Conservation (phyloP, 306 rosid species). For the Dalbergia cultrata region DNA sequence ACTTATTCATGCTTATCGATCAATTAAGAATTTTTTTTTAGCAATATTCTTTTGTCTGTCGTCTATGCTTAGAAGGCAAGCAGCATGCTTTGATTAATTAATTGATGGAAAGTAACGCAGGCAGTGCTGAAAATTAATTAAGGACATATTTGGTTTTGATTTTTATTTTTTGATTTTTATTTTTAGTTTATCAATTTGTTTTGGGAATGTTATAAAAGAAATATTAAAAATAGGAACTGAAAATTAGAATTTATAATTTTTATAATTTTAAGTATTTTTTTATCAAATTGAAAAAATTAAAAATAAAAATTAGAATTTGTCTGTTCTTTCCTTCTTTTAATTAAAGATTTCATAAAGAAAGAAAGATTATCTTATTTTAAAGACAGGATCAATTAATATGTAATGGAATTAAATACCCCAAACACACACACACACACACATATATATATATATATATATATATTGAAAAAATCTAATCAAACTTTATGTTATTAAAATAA, state of each 20-base stretch:
- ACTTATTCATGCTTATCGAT: conserved; percentile 32
- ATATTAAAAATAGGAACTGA: no score
- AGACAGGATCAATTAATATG: neutral
- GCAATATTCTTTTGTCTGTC: conserved; percentile 29
- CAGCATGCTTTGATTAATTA: conserved; percentile 45
- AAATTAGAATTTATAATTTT: no score
- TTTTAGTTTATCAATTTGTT: no score
- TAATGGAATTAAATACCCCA: neutral
- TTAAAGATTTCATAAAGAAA: neutral
- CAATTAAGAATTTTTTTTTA: conserved; percentile 8
- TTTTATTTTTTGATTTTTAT: no score
- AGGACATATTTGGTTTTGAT: no score
- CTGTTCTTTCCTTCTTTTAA: neutral
- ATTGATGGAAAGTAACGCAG: conserved; percentile 40
- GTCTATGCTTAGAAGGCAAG: conserved; percentile 68
- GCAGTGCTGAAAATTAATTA: conserved; percentile 28
- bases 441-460: no score
- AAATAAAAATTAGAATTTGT: no score
- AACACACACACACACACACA: no score
- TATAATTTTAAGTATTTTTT: no score
- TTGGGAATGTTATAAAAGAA: no score
- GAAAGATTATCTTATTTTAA: neutral
- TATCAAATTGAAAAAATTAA: no score
- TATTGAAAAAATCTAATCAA: neutral
- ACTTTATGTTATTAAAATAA: neutral